Evolutionary conservation across 73 alveolate species (phyloP).

Genomic region (Urostyla sp.): DNA sequence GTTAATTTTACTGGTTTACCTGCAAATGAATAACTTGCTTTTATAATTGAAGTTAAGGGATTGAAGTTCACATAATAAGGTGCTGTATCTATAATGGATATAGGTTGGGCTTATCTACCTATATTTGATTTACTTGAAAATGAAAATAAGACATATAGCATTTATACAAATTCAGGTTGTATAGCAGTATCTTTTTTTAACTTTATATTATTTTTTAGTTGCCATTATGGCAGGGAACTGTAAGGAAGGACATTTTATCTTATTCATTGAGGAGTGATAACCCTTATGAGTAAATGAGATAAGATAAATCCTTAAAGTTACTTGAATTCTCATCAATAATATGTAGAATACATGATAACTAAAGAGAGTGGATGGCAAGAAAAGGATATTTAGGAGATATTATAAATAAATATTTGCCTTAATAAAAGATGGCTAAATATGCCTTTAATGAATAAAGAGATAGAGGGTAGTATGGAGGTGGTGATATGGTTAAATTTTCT

Average conservation of each 20-base stretch:
- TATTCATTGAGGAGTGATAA: neutral
- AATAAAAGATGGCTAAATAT: neutral
- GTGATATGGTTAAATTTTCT: constrained; percentile 13
- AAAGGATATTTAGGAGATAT: constrained; percentile 40
- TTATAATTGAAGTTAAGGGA: constrained; percentile 22
- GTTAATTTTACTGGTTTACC: constrained; percentile 41
- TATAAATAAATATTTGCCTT: constrained; percentile 4
- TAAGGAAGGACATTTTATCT: neutral
- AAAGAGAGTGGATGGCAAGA: constrained; percentile 29
- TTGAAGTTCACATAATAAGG: neutral
- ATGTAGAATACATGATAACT: constrained; percentile 19
- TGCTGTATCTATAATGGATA: neutral
- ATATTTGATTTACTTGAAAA: constrained; percentile 28
- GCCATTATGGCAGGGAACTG: constrained; percentile 29
- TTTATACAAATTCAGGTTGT: constrained; percentile 23
- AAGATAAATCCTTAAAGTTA: neutral
- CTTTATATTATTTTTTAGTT: neutral
- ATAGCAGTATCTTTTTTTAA: constrained; percentile 2
- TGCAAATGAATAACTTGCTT: constrained; percentile 33
- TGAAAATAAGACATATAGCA: constrained; percentile 11
- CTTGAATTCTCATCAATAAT: constrained; percentile 2
- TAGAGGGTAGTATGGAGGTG: neutral
- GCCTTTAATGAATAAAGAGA: constrained; percentile 25
- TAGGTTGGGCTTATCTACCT: constrained; percentile 44
- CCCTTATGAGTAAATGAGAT: neutral